Evolutionary conservation across 1,139 yeast species (phyloP).

Genomic region (Magnusiomyces ingens): DNA sequence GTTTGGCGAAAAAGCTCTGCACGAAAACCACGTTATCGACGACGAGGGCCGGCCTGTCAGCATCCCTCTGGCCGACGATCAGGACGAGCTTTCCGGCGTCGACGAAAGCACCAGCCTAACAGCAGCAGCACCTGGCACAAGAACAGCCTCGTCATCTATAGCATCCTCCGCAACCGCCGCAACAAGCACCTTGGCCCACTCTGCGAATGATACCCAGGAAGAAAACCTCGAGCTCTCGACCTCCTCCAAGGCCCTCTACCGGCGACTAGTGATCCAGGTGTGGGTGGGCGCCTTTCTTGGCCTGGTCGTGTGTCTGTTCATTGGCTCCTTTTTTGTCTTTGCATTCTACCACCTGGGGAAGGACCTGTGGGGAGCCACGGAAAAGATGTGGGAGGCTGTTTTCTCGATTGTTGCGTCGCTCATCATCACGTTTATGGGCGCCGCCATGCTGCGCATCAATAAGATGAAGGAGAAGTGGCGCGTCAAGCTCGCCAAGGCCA

Average conservation of each 20-base stretch:
- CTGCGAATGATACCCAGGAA: background rate
- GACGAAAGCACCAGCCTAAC: background rate
- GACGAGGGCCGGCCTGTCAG: background rate
- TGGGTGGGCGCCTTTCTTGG: slow-evolving; percentile 81
- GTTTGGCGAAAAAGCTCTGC: slow-evolving; percentile 1
- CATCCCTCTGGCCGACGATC: background rate
- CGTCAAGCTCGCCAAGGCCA: slow-evolving; percentile 50
- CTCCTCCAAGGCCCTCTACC: slow-evolving; percentile 7
- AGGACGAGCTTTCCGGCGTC: background rate
- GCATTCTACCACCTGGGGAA: slow-evolving; percentile 71
- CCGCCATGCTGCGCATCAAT: slow-evolving; percentile 76
- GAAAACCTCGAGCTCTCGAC: background rate
- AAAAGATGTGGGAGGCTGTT: slow-evolving; percentile 86
- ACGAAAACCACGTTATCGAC: background rate
- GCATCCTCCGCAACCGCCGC: background rate
- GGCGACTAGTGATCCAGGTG: slow-evolving; percentile 54
- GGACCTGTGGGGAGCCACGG: slow-evolving; percentile 77
- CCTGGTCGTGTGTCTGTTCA: slow-evolving; percentile 59
- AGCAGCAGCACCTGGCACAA: background rate
- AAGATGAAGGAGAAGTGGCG: slow-evolving; percentile 88
- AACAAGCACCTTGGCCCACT: background rate
- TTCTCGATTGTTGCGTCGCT: slow-evolving; percentile 74
- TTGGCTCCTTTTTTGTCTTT: slow-evolving; percentile 70
- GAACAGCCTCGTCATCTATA: background rate
- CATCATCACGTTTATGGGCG: slow-evolving; percentile 84